These are phyloP conservation scores for Oryza longistaminata DNA, from an alignment of 176 grass and related monocot species.

Conservation along the genomic window DNA sequence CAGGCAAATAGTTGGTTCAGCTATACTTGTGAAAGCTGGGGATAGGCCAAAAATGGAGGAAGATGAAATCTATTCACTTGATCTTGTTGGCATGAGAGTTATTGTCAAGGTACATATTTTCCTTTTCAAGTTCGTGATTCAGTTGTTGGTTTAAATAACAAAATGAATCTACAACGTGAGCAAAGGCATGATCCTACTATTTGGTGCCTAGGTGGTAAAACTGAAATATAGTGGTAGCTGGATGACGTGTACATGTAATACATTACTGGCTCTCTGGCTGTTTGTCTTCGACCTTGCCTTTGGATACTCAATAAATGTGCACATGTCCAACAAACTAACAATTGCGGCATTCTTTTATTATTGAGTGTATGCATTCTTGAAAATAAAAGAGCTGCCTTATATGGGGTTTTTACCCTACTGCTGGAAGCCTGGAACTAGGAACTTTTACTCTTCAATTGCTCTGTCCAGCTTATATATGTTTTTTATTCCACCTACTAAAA, in stretches of 20 bases:
- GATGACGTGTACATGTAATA: not conserved
- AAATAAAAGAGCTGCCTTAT: not conserved
- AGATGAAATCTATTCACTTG: conserved; percentile 73
- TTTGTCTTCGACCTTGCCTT: not conserved
- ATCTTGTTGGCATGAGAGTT: conserved; percentile 88
- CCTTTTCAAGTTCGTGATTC: not conserved
- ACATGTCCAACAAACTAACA: not conserved
- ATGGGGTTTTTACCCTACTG: not conserved
- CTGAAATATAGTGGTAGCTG: not conserved
- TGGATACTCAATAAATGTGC: not conserved
- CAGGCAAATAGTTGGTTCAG: conserved; percentile 80
- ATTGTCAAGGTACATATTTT: conserved; percentile 67
- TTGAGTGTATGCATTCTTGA: not conserved
- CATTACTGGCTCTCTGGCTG: not conserved
- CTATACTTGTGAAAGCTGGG: conserved; percentile 59
- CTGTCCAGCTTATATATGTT: not conserved
- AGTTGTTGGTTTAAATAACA: conserved; percentile 22
- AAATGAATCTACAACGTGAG: not conserved
- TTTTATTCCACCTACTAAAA: not conserved
- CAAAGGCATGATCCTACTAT: not conserved
- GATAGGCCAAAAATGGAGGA: conserved; percentile 81
- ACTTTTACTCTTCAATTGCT: not conserved
- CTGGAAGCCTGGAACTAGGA: not conserved
- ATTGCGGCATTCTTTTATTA: not conserved
- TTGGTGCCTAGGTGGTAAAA: not conserved